Conservation (phyloP, 768 basidiomycete genomes). For the Agaricus sinodeliciosus region DNA sequence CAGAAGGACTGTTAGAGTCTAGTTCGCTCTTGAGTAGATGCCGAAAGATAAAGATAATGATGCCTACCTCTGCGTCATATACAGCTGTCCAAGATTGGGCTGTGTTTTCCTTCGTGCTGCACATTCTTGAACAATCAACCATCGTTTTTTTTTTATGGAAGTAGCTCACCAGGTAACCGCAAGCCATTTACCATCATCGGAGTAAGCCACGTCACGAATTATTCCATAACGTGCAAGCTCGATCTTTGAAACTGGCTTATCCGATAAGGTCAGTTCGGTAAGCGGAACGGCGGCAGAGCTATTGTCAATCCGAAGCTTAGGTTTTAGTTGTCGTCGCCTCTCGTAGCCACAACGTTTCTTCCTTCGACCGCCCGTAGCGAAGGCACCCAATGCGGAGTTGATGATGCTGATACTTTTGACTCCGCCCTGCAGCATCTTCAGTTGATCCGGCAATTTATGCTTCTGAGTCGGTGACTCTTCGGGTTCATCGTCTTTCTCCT, state of each 20-base stretch:
- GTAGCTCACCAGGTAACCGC: slow-evolving; percentile 7
- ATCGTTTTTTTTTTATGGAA: too few species aligned
- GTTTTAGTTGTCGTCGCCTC: not conserved
- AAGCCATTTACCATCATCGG: slow-evolving; percentile 5
- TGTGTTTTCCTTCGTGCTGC: not conserved
- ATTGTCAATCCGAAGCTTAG: not conserved
- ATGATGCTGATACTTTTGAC: slow-evolving; percentile 1
- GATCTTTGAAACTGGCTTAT: not conserved
- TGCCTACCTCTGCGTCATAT: not conserved
- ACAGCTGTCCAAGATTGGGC: not conserved
- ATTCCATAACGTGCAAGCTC: slow-evolving; percentile 7
- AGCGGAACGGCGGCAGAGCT: not conserved
- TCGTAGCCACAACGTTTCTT: not conserved
- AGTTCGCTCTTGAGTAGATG: not conserved
- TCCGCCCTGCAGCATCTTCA: not conserved
- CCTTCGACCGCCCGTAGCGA: not conserved
- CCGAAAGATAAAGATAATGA: not conserved
- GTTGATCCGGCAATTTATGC: not conserved
- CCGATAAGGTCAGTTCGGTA: not conserved
- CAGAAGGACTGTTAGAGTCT: not conserved
- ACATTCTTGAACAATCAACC: not conserved
- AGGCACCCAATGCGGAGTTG: not conserved
- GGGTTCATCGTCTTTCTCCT: not conserved
- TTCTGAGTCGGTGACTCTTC: not conserved
- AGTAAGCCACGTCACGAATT: slow-evolving; percentile 4